Evolutionary conservation across 2,329 filamentous ascomycete genomes (phyloP), one percentile per base, ranked within the genome.

Genomic region (Penicillium sp.): DNA sequence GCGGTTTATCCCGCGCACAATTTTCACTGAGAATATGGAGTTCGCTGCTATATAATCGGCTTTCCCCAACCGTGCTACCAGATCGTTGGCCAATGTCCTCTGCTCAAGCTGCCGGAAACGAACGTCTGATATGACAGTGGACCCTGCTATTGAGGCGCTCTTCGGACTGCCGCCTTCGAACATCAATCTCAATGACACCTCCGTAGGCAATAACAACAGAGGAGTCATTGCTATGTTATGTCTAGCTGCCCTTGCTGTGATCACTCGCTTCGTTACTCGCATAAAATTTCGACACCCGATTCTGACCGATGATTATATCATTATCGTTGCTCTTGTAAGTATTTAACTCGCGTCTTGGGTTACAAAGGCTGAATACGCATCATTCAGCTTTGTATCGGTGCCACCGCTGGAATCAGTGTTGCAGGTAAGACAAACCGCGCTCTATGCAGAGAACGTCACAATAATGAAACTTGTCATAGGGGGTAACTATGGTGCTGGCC

Each of bases 301-400:
- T 6, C 42, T 60, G 44, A 51, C 53, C 0, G 63, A 65, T 37
- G 63, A 65, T 56, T 65, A 59, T 56, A 21, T 49, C 6, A 60
- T 63, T 7, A 43, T 60, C 16, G 35, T 33, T 14, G 50, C 59
- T 3, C 11, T 65, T 43, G 61, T 63, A 25, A 23, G 59, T 46
- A 5, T n/a, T 50, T 1, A 3, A 33, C 27, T 48, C 9, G 14
- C 9, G 4, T 8, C 11, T 16, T 6, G 21, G 7, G 4, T 25
- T 6, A 11, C 23, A 14, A 14, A 26, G 23, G 23, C 43, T 45
- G 43, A 45, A 9, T 25, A 19, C 8, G 23, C 13, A n/a, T 19
- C 16, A 4, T 23, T 13, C 10, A 50, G 47, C 31, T 50, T 27
- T 50, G 47, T n/a, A 50, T 50, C 8, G n/a, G 31, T 8, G 31